A percentile compares a stretch with the other conserved stretches of the same genome.
These are phyloP conservation scores for Exophiala calicioides DNA, from an alignment of 2,329 filamentous ascomycete species.

Conservation along the genomic window DNA sequence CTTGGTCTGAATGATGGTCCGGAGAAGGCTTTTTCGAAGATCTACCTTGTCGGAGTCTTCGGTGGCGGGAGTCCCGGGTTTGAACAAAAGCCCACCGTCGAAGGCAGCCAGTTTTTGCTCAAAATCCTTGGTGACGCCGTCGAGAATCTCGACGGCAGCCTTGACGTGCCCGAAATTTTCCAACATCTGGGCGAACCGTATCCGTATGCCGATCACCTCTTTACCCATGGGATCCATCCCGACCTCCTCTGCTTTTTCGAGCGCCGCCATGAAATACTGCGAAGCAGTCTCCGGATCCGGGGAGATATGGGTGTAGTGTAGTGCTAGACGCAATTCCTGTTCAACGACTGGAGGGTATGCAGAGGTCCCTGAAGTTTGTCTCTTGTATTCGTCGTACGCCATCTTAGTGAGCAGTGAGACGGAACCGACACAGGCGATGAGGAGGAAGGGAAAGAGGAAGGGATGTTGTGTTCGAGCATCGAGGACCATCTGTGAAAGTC, in stretches of 20 bases:
- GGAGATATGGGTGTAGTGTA: slow-evolving; percentile 81
- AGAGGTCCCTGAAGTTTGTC: slow-evolving; percentile 43
- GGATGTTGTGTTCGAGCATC: slow-evolving; percentile 36
- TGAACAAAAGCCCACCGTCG: slow-evolving; percentile 30
- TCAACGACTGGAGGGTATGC: slow-evolving; percentile 49
- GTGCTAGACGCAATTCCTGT: slow-evolving; percentile 71
- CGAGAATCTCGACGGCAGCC: slow-evolving; percentile 73
- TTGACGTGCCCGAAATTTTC: slow-evolving; percentile 72
- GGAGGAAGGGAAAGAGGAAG: slow-evolving; percentile 43
- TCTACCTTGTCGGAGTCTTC: slow-evolving; percentile 5
- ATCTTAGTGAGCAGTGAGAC: slow-evolving; percentile 42
- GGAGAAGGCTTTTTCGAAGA: slow-evolving; percentile 22
- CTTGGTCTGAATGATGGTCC: slow-evolving; percentile 37
- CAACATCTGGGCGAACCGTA: slow-evolving; percentile 76
- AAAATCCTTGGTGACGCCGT: slow-evolving; percentile 72
- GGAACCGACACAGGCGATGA: slow-evolving; percentile 41
- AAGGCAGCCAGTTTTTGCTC: slow-evolving; percentile 51
- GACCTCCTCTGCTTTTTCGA: slow-evolving; percentile 70
- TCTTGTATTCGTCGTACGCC: slow-evolving; percentile 46
- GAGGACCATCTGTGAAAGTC: slow-evolving; percentile 25
- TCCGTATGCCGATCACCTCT: slow-evolving; percentile 84
- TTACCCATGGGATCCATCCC: slow-evolving; percentile 87
- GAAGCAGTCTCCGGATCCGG: slow-evolving; percentile 75
- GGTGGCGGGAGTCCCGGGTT: not conserved
- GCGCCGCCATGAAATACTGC: slow-evolving; percentile 78